Percentiles rank a stretch among this genome's conserved stretches.
phyloP scores from a whole-genome alignment of 805 yeast species.

The Hanseniaspora nectarophila region DNA sequence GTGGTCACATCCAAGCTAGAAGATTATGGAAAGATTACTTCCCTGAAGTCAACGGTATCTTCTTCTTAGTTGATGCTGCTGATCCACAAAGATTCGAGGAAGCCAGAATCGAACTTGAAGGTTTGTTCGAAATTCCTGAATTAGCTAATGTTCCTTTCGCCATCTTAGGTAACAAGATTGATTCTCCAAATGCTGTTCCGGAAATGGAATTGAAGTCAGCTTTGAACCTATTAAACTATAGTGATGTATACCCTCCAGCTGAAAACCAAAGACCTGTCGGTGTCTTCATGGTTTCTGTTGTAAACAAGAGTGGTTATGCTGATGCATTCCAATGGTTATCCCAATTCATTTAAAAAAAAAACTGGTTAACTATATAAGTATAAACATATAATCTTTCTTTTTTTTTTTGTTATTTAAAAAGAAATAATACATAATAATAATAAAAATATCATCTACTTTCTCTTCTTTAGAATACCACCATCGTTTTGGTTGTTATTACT shows the following conservation, averaged over 20 bases:
- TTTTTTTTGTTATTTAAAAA: neutral
- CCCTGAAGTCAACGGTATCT: conserved; percentile 98
- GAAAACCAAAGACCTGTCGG: conserved; percentile 82
- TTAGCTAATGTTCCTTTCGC: conserved; percentile 81
- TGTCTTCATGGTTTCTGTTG: conserved; percentile 94
- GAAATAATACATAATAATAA: no score
- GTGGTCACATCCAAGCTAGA: conserved; percentile 98
- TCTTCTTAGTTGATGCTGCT: conserved; percentile 91
- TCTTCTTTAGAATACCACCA: conserved; percentile 6
- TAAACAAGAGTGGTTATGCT: conserved; percentile 96
- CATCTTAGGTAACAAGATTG: conserved; percentile 92
- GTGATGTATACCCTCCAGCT: conserved; percentile 74
- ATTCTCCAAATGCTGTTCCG: conserved; percentile 82
- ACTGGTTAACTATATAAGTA: neutral
- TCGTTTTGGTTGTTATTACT: conserved; percentile 23
- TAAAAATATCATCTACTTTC: neutral
- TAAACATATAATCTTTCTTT: neutral
- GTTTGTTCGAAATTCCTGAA: conserved; percentile 85
- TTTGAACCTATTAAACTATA: conserved; percentile 61
- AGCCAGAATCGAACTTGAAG: conserved; percentile 88
- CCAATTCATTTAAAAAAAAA: conserved; percentile 63
- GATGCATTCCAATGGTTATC: conserved; percentile 98
- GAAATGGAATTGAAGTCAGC: conserved; percentile 90
- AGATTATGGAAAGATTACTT: conserved; percentile 98
- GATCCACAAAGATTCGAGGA: conserved; percentile 92